A percentile compares a stretch with the other conserved stretches of the same genome.
phyloP scores from a whole-genome alignment of 2,329 filamentous ascomycete species.

The Elsinoe perseae region DNA sequence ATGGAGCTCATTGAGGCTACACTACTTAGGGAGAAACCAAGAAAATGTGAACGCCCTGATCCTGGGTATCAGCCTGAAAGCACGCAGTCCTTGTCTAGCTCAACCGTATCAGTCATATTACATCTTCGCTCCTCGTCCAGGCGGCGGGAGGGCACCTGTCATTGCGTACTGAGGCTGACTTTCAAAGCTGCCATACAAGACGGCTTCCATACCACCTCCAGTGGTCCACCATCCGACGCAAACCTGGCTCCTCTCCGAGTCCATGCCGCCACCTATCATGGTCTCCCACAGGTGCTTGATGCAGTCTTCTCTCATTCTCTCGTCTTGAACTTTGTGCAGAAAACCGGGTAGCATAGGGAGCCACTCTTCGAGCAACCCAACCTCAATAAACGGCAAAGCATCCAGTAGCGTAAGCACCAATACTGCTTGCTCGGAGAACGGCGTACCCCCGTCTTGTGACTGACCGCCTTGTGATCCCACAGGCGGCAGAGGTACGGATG shows the following conservation, averaged over 20 bases:
- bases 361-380: conserved; percentile 70
- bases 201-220: conserved; percentile 50
- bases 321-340: conserved; percentile 56
- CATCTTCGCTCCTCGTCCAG: not conserved
- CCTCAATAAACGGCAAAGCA: conserved; percentile 63
- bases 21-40: not conserved
- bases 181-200: conserved; percentile 41
- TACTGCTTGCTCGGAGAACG: conserved; percentile 69
- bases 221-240: conserved; percentile 83
- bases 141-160: conserved; percentile 1
- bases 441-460: conserved; percentile 22
- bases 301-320: conserved; percentile 54
- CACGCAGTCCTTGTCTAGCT: not conserved
- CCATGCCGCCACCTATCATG: conserved; percentile 74
- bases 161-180: not conserved
- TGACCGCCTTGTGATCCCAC: conserved; percentile 7
- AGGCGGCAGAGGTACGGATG: conserved; percentile 35
- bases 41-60: conserved; percentile 1
- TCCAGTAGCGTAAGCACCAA: conserved; percentile 72
- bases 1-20: not conserved
- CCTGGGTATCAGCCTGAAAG: conserved; percentile 5
- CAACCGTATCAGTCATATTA: not conserved
- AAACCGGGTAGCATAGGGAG: conserved; percentile 62
- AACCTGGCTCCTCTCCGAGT: conserved; percentile 70
- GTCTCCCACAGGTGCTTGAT: conserved; percentile 72